Percentiles rank a stretch among this genome's conserved stretches.
Conservation (phyloP, 2,329 filamentous ascomycete genomes). For the Xylariaceae sp. region DNA sequence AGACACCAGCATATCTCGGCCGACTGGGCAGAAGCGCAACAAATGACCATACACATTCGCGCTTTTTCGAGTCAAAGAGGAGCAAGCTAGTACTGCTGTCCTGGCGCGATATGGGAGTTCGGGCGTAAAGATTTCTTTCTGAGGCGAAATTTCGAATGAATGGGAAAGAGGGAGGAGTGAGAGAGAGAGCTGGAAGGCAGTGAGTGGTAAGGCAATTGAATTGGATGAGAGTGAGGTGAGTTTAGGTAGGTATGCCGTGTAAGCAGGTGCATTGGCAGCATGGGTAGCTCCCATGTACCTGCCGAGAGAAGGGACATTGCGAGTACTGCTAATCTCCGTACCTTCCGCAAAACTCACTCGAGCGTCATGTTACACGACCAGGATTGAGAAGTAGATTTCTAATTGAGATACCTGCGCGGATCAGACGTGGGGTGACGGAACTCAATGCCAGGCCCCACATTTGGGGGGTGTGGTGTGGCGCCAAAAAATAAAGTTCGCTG, state of each 20-base stretch:
- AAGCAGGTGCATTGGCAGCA: too few species aligned
- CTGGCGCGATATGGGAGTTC: neutral
- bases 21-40: neutral
- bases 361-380: too few species aligned
- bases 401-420: too few species aligned
- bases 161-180: neutral
- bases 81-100: neutral
- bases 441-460: neutral
- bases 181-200: neutral
- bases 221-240: too few species aligned
- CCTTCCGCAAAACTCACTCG: too few species aligned
- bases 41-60: neutral
- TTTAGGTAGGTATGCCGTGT: too few species aligned
- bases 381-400: too few species aligned
- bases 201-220: too few species aligned
- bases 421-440: too few species aligned
- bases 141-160: neutral
- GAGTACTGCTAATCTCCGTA: too few species aligned
- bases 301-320: too few species aligned
- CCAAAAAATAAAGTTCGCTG: slow-evolving; percentile 5
- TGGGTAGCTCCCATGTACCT: neutral
- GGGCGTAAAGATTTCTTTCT: neutral
- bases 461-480: neutral
- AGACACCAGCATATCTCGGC: slow-evolving; percentile 23
- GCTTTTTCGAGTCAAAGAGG: neutral